phyloP scores from a whole-genome alignment of 331 rosid species.

The Acacia concinna region DNA sequence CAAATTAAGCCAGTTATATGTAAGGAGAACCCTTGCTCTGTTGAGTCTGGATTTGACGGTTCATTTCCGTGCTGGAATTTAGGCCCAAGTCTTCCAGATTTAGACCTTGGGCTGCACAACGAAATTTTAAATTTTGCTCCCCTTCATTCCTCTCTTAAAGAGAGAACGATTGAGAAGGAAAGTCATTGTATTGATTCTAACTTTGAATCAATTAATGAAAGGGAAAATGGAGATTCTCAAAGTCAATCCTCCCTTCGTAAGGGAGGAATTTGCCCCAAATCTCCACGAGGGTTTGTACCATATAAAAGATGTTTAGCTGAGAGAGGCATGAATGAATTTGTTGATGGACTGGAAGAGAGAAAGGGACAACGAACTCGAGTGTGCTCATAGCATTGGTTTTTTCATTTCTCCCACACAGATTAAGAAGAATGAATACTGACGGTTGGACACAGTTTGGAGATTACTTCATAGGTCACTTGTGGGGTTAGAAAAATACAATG shows the following conservation, averaged over 20 bases:
- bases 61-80: slow-evolving; percentile 50
- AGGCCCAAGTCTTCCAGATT: slow-evolving; percentile 44
- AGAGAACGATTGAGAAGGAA: slow-evolving; percentile 41
- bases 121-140: slow-evolving; percentile 33
- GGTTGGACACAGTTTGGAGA: background rate
- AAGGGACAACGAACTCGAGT: slow-evolving; percentile 71
- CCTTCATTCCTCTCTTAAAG: slow-evolving; percentile 34
- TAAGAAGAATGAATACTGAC: background rate
- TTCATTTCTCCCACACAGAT: background rate
- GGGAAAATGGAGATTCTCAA: slow-evolving; percentile 43
- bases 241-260: slow-evolving; percentile 16
- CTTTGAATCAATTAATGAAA: slow-evolving; percentile 41
- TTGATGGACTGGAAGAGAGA: slow-evolving; percentile 52
- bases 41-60: slow-evolving; percentile 27
- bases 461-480: background rate
- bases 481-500: background rate
- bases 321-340: slow-evolving; percentile 54
- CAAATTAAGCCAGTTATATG: slow-evolving; percentile 21
- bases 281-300: slow-evolving; percentile 72
- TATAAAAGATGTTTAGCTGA: slow-evolving; percentile 83
- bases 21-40: slow-evolving; percentile 28
- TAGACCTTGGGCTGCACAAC: slow-evolving; percentile 28
- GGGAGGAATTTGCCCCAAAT: slow-evolving; percentile 39
- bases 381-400: slow-evolving; percentile 53
- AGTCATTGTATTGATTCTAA: slow-evolving; percentile 58